Percentiles rank a stretch among this genome's conserved stretches.
phyloP scores from a whole-genome alignment of 2,329 filamentous ascomycete species.

The Ascochyta koolunga region DNA sequence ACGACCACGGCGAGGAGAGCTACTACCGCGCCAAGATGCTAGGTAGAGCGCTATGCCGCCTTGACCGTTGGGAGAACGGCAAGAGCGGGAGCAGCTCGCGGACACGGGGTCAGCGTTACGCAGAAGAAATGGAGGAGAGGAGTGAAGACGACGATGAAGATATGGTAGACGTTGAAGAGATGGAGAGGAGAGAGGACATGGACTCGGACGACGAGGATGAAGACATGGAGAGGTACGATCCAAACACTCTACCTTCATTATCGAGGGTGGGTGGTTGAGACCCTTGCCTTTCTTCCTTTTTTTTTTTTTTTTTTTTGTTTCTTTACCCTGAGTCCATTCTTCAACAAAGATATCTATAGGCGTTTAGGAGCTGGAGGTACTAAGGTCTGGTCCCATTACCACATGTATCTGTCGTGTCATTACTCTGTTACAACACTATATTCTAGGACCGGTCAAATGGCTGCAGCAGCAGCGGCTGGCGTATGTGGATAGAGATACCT shows the following conservation, averaged over 20 bases:
- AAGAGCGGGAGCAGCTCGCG: conserved; percentile 22
- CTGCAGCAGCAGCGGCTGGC: too few relatives aligned
- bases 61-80: conserved; percentile 71
- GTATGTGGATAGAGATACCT: too few relatives aligned
- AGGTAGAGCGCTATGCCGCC: conserved; percentile 65
- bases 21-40: conserved; percentile 70
- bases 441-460: too few relatives aligned
- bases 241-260: neutral
- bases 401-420: too few relatives aligned
- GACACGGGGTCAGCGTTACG: conserved; percentile 1
- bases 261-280: neutral
- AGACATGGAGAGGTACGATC: conserved; percentile 34
- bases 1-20: conserved; percentile 79
- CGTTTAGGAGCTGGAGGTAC: too few relatives aligned
- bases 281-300: neutral
- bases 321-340: too few relatives aligned
- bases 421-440: too few relatives aligned
- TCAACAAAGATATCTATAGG: too few relatives aligned
- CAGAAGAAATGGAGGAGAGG: conserved; percentile 8
- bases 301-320: too few relatives aligned
- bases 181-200: conserved; percentile 38
- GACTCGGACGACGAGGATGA: conserved; percentile 37
- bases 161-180: conserved; percentile 33
- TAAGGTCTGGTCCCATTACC: too few relatives aligned
- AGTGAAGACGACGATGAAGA: conserved; percentile 37